These are phyloP conservation scores for Thuja plicata DNA, from an alignment of 83 land plant genomes.

Conservation along the genomic window DNA sequence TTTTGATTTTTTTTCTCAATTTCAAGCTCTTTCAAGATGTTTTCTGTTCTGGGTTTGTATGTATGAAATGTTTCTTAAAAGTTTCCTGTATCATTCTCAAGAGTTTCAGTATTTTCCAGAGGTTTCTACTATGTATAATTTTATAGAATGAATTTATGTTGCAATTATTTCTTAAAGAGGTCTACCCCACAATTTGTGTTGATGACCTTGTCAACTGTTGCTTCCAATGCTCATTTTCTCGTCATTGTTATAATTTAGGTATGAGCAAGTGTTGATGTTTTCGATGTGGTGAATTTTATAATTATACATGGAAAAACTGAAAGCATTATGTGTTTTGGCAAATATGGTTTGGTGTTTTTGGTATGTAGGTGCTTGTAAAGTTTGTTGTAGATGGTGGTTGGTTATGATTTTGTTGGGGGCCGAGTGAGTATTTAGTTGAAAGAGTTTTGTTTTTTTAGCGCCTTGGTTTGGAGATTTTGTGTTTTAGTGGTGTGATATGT, in stretches of 20 bases:
- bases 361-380: neutral
- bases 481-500: neutral
- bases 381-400: neutral
- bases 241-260: neutral
- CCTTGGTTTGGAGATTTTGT: neutral
- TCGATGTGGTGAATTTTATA: too few species aligned
- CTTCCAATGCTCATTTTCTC: neutral
- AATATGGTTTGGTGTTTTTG: neutral
- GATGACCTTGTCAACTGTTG: neutral
- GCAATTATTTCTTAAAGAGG: neutral
- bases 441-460: neutral
- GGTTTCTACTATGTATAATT: neutral
- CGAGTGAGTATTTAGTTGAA: too few species aligned
- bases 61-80: neutral
- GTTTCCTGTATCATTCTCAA: neutral
- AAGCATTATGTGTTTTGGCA: neutral
- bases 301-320: neutral
- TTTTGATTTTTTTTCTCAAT: neutral
- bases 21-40: neutral
- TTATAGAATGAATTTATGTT: neutral
- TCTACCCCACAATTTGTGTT: neutral
- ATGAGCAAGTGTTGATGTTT: neutral
- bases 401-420: neutral
- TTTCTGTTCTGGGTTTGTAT: neutral
- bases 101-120: neutral